Percentiles rank a stretch among this genome's conserved stretches.
These are phyloP conservation scores for Lagenaria siceraria DNA, from an alignment of 306 rosid species.

Conservation along the genomic window DNA sequence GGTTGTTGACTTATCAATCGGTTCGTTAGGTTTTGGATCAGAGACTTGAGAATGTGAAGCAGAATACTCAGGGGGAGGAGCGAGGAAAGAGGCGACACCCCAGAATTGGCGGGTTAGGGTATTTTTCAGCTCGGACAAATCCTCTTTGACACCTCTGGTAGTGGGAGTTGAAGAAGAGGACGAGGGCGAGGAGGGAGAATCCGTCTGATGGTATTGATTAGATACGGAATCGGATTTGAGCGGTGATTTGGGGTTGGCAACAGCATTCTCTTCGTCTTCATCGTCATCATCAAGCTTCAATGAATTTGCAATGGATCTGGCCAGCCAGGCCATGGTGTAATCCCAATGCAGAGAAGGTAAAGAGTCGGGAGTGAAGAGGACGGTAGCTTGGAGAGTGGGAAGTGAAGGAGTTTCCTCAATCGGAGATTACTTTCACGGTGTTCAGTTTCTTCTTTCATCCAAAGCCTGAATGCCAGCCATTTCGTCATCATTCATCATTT, in stretches of 20 bases:
- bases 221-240: background rate
- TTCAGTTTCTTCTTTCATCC: background rate
- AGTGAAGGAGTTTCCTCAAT: background rate
- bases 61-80: conserved; percentile 45
- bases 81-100: conserved; percentile 84
- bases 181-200: conserved; percentile 17
- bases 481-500: background rate
- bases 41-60: conserved; percentile 9
- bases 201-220: conserved; percentile 16
- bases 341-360: background rate
- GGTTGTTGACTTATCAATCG: background rate
- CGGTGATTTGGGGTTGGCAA: conserved; percentile 10
- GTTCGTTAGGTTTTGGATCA: background rate
- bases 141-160: conserved; percentile 63
- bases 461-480: background rate
- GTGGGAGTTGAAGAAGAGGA: conserved; percentile 2
- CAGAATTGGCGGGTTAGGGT: conserved; percentile 80
- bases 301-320: conserved; percentile 64
- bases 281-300: conserved; percentile 50
- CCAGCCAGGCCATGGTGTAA: conserved; percentile 61
- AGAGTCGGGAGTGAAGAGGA: background rate
- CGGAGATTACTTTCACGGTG: background rate
- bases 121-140: conserved; percentile 61
- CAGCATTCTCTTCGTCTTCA: conserved; percentile 26
- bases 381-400: background rate